Conservation (phyloP, 164 flowering plant genomes). For the Magnolia officinalis region DNA sequence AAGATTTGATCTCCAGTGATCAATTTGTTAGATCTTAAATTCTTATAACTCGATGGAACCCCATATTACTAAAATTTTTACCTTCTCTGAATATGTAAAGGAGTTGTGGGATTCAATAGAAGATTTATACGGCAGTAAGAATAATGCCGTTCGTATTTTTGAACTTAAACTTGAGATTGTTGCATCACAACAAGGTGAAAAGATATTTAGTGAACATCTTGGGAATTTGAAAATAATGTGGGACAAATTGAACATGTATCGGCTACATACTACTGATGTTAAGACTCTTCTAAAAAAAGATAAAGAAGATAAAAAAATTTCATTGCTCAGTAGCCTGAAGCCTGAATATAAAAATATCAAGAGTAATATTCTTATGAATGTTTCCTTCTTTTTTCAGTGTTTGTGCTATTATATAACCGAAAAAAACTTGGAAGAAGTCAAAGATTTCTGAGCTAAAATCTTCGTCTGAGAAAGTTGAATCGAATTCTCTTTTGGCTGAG, state of each 20-base stretch:
- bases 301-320: slow-evolving; percentile 19
- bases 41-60: too few relatives aligned
- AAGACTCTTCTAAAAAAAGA: slow-evolving; percentile 8
- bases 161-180: too few relatives aligned
- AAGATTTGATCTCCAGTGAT: too few relatives aligned
- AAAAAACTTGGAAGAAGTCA: slow-evolving; percentile 7
- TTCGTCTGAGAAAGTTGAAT: too few relatives aligned
- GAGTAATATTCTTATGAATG: slow-evolving; percentile 15
- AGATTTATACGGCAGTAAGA: too few relatives aligned
- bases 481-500: too few relatives aligned
- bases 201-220: neutral
- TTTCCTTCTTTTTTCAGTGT: slow-evolving; percentile 7
- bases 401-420: slow-evolving; percentile 13
- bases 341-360: slow-evolving; percentile 8
- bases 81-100: too few relatives aligned
- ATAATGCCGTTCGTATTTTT: too few relatives aligned
- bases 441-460: slow-evolving; percentile 6
- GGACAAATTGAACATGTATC: slow-evolving; percentile 10
- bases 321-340: neutral
- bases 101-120: too few relatives aligned
- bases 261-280: neutral
- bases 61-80: too few relatives aligned
- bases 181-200: neutral
- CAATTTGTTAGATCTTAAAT: too few relatives aligned
- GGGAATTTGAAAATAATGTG: slow-evolving; percentile 8